phyloP scores from a whole-genome alignment of 352 stramenopile species.

The Globisporangium megalacanthum region DNA sequence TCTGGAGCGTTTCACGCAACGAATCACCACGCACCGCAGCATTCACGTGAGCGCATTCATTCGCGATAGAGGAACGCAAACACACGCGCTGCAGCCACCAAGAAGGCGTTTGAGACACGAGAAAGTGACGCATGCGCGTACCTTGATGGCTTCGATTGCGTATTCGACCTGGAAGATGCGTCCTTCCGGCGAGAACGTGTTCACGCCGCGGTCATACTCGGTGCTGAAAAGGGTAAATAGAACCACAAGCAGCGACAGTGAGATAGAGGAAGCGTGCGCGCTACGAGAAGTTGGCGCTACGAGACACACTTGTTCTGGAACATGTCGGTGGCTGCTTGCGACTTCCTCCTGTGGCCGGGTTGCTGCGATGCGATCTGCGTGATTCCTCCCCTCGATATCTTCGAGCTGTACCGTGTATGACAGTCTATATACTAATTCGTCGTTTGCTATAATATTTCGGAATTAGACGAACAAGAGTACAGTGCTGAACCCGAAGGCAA shows the following conservation, averaged over 20 bases:
- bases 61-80: background rate
- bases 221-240: conserved; percentile 49
- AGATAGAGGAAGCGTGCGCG: background rate
- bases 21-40: background rate
- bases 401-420: conserved; percentile 4
- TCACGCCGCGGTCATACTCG: conserved; percentile 99
- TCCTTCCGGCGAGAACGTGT: conserved; percentile 99
- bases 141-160: conserved; percentile 97
- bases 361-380: too few relatives aligned
- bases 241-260: background rate
- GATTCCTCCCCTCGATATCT: conserved; percentile 34
- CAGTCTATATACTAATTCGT: background rate
- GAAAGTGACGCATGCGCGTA: conserved; percentile 15
- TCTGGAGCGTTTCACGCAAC: conserved; percentile 32
- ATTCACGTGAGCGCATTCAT: too few relatives aligned
- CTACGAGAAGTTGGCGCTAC: background rate
- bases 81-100: background rate
- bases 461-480: background rate
- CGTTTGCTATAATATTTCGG: background rate
- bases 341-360: too few relatives aligned
- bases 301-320: conserved; percentile 54
- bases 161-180: conserved; percentile 99
- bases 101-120: background rate
- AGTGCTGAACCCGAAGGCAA: background rate
- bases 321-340: conserved; percentile 20